Evolutionary conservation across 2,329 filamentous ascomycete species (phyloP).

Genomic region (Tolypocladium pustulatum): DNA sequence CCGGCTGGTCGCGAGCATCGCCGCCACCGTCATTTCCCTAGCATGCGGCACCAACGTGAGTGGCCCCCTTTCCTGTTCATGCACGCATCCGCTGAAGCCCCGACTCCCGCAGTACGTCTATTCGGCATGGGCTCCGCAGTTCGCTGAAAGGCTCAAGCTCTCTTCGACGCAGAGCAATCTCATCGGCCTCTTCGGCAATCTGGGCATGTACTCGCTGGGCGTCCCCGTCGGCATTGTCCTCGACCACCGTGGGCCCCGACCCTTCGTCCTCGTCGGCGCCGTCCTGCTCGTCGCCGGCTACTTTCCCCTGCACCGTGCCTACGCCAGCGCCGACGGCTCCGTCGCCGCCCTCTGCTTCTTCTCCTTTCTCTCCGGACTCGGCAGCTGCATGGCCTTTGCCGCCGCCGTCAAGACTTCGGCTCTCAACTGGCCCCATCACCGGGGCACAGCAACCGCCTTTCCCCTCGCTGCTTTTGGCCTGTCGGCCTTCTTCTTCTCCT

Average conservation of each 20-base stretch:
- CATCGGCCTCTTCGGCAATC: slow-evolving; percentile 73
- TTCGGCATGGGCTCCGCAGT: slow-evolving; percentile 94
- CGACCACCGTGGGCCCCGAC: slow-evolving; percentile 69
- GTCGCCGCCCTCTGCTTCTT: slow-evolving; percentile 63
- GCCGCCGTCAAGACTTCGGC: slow-evolving; percentile 80
- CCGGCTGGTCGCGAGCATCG: slow-evolving; percentile 72
- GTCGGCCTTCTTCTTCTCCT: slow-evolving; percentile 93
- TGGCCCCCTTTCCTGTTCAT: not conserved
- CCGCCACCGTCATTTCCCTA: slow-evolving; percentile 73
- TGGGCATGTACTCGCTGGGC: slow-evolving; percentile 89
- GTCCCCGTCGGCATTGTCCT: slow-evolving; percentile 84
- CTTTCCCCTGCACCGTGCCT: slow-evolving; percentile 73
- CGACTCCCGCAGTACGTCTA: slow-evolving; percentile 71
- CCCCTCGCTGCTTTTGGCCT: slow-evolving; percentile 87
- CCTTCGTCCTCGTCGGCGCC: slow-evolving; percentile 66
- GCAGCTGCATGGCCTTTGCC: slow-evolving; percentile 84
- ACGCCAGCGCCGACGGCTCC: slow-evolving; percentile 54
- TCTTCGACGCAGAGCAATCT: slow-evolving; percentile 90
- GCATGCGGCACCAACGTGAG: slow-evolving; percentile 88
- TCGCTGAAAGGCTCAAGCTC: slow-evolving; percentile 74
- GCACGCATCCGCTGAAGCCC: not conserved
- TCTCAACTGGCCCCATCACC: slow-evolving; percentile 81
- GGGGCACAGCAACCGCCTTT: slow-evolving; percentile 89
- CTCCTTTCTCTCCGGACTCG: slow-evolving; percentile 75
- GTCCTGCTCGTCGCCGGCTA: slow-evolving; percentile 69